phyloP scores from a whole-genome alignment of 371 early-diverging fungal species.

The Choanephora cucurbitarum region DNA sequence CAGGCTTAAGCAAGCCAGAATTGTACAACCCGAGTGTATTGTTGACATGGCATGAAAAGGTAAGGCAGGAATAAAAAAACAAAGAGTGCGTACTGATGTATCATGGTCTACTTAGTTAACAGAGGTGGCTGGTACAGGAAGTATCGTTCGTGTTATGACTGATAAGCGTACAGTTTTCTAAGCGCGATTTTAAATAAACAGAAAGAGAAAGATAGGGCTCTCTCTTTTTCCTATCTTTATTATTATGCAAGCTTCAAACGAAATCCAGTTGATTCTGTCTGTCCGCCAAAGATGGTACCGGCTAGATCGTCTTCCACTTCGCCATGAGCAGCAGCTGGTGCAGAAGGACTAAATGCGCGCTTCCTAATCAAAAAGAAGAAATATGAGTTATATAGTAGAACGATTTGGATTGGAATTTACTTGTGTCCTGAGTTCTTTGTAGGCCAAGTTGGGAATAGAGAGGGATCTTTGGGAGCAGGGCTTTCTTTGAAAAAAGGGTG shows the following conservation, averaged over 20 bases:
- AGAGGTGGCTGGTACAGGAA: slow-evolving; percentile 84
- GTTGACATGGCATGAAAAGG: slow-evolving; percentile 93
- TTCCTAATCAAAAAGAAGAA: slow-evolving; percentile 17
- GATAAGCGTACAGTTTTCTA: slow-evolving; percentile 76
- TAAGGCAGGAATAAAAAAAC: slow-evolving; percentile 24
- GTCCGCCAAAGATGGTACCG: slow-evolving; percentile 55
- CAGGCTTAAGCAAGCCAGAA: slow-evolving; percentile 88
- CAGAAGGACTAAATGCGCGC: slow-evolving; percentile 61
- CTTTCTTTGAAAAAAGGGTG: slow-evolving; percentile 90
- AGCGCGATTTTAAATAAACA: slow-evolving; percentile 12
- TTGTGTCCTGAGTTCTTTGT: slow-evolving; percentile 80
- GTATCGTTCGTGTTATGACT: slow-evolving; percentile 87
- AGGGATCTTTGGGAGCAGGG: slow-evolving; percentile 90
- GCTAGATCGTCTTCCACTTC: slow-evolving; percentile 48
- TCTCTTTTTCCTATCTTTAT: neutral
- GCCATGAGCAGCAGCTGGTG: slow-evolving; percentile 67
- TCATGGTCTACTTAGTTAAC: slow-evolving; percentile 58
- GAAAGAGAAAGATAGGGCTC: too few species aligned
- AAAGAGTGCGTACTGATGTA: neutral
- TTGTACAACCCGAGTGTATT: slow-evolving; percentile 77
- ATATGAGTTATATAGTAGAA: too few species aligned
- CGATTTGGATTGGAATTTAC: slow-evolving; percentile 23
- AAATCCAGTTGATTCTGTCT: slow-evolving; percentile 60
- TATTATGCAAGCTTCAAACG: slow-evolving; percentile 48
- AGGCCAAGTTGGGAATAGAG: slow-evolving; percentile 95